Evolutionary conservation across 2,329 filamentous ascomycete genomes (phyloP).

Genomic region (Pseudogymnoascus sp.): DNA sequence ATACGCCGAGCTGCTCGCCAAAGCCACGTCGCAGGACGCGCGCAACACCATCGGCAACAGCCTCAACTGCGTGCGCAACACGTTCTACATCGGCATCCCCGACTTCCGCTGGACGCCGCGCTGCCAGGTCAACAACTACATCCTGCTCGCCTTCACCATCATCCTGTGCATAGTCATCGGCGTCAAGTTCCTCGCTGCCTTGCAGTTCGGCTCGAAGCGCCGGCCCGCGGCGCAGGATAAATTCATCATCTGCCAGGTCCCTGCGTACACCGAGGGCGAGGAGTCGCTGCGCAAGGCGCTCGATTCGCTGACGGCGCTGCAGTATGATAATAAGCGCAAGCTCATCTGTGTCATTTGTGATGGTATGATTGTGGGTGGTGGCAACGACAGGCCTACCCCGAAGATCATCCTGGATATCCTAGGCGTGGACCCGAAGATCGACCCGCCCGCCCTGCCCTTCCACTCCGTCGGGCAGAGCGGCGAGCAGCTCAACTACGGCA

Average conservation of each 20-base stretch:
- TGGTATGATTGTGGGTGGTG: slow-evolving; percentile 98
- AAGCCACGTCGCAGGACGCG: slow-evolving; percentile 42
- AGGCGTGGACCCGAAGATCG: slow-evolving; percentile 92
- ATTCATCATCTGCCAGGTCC: slow-evolving; percentile 95
- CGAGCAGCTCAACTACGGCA: slow-evolving; percentile 95
- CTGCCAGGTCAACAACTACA: slow-evolving; percentile 83
- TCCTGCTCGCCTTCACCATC: slow-evolving; percentile 77
- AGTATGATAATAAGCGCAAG: slow-evolving; percentile 97
- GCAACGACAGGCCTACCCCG: slow-evolving; percentile 91
- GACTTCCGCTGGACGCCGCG: slow-evolving; percentile 81
- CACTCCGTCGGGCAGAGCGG: slow-evolving; percentile 82
- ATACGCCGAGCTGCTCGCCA: slow-evolving; percentile 49
- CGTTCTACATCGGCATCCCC: slow-evolving; percentile 77
- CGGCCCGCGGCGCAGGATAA: slow-evolving; percentile 95
- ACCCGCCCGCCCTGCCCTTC: slow-evolving; percentile 89
- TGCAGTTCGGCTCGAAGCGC: slow-evolving; percentile 89
- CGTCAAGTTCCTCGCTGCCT: slow-evolving; percentile 94
- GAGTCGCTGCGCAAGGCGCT: slow-evolving; percentile 95
- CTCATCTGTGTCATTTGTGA: slow-evolving; percentile 87
- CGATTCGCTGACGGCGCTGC: slow-evolving; percentile 90
- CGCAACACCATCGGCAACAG: slow-evolving; percentile 51
- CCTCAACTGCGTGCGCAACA: slow-evolving; percentile 71
- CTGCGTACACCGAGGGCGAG: slow-evolving; percentile 96
- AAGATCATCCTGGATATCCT: slow-evolving; percentile 95
- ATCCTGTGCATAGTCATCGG: slow-evolving; percentile 73